phyloP scores from a whole-genome alignment of 371 early-diverging fungal species.

The Apophysomyces trapeziformis region DNA sequence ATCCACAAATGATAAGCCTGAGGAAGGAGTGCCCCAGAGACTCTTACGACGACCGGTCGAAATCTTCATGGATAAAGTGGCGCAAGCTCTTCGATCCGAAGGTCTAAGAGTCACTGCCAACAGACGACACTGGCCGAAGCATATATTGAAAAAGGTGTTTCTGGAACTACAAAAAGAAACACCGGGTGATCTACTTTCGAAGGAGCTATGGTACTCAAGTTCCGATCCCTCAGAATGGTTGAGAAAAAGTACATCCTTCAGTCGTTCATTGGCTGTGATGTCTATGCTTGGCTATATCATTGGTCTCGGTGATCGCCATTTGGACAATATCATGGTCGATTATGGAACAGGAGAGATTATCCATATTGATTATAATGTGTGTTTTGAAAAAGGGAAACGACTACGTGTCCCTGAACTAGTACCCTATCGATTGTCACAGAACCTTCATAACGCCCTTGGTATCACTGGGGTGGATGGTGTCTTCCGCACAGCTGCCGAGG shows the following conservation, averaged over 20 bases:
- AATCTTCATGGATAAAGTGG: slow-evolving; percentile 46
- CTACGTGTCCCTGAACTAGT: slow-evolving; percentile 95
- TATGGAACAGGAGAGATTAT: slow-evolving; percentile 83
- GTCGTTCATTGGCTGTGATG: slow-evolving; percentile 90
- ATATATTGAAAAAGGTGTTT: slow-evolving; percentile 63
- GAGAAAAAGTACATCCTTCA: slow-evolving; percentile 72
- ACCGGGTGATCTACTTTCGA: slow-evolving; percentile 68
- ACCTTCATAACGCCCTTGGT: slow-evolving; percentile 78
- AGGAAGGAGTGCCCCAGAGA: slow-evolving; percentile 30
- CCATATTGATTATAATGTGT: slow-evolving; percentile 98
- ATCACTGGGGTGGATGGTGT: slow-evolving; percentile 81
- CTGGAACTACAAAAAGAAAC: slow-evolving; percentile 66
- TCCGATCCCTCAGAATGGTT: slow-evolving; percentile 73
- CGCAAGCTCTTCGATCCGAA: slow-evolving; percentile 50
- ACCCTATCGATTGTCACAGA: slow-evolving; percentile 95
- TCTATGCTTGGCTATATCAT: slow-evolving; percentile 96
- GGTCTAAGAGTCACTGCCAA: slow-evolving; percentile 56
- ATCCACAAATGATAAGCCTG: slow-evolving; percentile 26
- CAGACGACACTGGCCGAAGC: slow-evolving; percentile 69
- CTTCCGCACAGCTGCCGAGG: slow-evolving; percentile 77
- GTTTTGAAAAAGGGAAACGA: slow-evolving; percentile 93
- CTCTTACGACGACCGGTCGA: slow-evolving; percentile 41
- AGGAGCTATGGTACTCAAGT: slow-evolving; percentile 60
- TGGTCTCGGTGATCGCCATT: slow-evolving; percentile 98
- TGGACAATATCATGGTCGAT: slow-evolving; percentile 97